Percentiles rank a stretch among this genome's conserved stretches.
Evolutionary conservation across 2,329 filamentous ascomycete species (phyloP).

Genomic region (Leptographium flavum): DNA sequence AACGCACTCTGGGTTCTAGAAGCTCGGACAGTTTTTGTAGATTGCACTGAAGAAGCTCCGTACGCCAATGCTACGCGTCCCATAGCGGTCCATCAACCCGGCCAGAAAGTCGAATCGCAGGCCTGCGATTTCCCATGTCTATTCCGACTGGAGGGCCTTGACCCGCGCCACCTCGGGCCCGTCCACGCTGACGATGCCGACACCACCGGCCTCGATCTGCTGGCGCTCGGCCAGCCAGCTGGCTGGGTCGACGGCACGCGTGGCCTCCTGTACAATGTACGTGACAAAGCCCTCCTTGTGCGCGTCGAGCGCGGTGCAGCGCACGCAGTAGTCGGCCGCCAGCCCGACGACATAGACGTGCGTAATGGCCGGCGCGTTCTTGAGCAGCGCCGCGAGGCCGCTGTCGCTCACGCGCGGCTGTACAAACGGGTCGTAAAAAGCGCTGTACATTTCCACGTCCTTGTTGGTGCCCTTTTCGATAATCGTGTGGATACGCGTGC

Average conservation of each 20-base stretch:
- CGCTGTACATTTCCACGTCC: constrained; percentile 84
- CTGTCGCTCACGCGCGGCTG: constrained; percentile 45
- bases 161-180: constrained; percentile 42
- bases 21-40: too few relatives aligned
- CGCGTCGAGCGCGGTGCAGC: constrained; percentile 66
- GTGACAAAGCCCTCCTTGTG: constrained; percentile 60
- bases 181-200: constrained; percentile 44
- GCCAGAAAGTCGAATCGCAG: too few relatives aligned
- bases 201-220: constrained; percentile 43
- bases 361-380: constrained; percentile 31
- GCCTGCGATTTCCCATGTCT: too few relatives aligned
- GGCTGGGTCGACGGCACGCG: constrained; percentile 52
- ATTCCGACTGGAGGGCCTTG: background rate
- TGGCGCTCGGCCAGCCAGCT: constrained; percentile 39
- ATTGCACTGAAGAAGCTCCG: too few relatives aligned
- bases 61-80: too few relatives aligned
- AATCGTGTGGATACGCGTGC: constrained; percentile 43
- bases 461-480: constrained; percentile 66
- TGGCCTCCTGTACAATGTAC: constrained; percentile 66
- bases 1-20: too few relatives aligned
- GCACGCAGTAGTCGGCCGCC: constrained; percentile 83
- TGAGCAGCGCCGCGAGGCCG: constrained; percentile 46
- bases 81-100: too few relatives aligned
- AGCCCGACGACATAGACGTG: constrained; percentile 78
- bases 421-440: constrained; percentile 69